These are phyloP conservation scores for Prunus armeniaca DNA, from an alignment of 306 rosid genomes.

Conservation along the genomic window DNA sequence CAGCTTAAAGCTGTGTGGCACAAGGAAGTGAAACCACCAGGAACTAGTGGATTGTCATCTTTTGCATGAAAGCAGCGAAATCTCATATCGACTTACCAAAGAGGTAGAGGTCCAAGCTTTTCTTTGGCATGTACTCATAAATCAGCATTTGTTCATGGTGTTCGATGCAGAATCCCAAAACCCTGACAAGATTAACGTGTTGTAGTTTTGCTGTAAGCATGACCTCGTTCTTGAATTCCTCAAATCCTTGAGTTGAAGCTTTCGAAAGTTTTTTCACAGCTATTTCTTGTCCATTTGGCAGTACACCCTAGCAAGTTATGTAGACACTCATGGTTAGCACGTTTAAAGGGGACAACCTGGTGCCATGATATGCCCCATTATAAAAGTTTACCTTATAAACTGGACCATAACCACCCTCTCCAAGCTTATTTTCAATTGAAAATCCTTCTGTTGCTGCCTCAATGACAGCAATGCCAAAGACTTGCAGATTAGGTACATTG, in stretches of 20 bases:
- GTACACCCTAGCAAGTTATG: constrained; percentile 18
- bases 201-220: background rate
- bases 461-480: constrained; percentile 19
- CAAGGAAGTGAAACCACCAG: background rate
- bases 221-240: constrained; percentile 25
- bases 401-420: constrained; percentile 58
- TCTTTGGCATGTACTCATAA: constrained; percentile 1
- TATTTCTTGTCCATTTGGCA: constrained; percentile 31
- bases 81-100: constrained; percentile 29
- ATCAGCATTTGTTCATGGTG: background rate
- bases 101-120: constrained; percentile 7
- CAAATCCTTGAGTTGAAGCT: constrained; percentile 32
- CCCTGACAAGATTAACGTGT: background rate
- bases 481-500: constrained; percentile 28
- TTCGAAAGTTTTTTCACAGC: constrained; percentile 34
- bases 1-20: background rate
- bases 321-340: background rate
- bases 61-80: background rate
- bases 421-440: constrained; percentile 46
- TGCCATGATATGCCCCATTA: background rate
- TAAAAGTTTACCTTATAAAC: constrained; percentile 41
- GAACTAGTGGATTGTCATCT: background rate
- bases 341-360: background rate
- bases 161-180: background rate
- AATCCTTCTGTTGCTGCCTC: constrained; percentile 30